phyloP scores from a whole-genome alignment of 139 green algal species.

The Chlamydomonas schloesseri region DNA sequence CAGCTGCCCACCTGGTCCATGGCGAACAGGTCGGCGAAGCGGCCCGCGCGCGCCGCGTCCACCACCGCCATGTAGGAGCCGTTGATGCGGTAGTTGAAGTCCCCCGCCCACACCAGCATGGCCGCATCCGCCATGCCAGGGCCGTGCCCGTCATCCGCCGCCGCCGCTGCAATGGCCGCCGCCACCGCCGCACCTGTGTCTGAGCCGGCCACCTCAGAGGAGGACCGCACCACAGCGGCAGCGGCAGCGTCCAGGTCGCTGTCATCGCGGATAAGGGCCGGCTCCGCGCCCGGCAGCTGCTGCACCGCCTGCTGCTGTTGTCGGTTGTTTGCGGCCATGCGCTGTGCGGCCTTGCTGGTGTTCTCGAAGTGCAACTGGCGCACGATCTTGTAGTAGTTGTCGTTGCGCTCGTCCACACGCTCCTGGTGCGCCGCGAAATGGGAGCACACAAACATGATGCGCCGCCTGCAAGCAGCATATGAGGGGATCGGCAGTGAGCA shows the following conservation, averaged over 20 bases:
- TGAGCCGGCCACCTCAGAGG: too few species aligned
- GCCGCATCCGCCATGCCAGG: constrained; percentile 70
- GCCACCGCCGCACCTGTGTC: neutral
- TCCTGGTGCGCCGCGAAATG: constrained; percentile 96
- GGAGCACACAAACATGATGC: constrained; percentile 80
- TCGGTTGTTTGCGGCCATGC: too few species aligned
- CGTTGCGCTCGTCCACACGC: constrained; percentile 85
- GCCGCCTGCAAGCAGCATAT: constrained; percentile 25
- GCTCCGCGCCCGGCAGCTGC: neutral
- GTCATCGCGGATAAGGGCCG: neutral
- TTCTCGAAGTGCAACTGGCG: constrained; percentile 81
- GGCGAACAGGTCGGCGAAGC: neutral
- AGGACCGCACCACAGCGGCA: too few species aligned
- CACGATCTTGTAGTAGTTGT: constrained; percentile 87
- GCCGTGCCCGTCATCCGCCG: constrained; percentile 42
- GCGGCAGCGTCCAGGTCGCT: neutral
- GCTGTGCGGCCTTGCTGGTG: constrained; percentile 28
- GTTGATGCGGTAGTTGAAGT: constrained; percentile 91
- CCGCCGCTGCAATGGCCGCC: neutral
- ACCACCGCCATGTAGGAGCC: constrained; percentile 38
- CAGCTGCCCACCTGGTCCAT: constrained; percentile 15
- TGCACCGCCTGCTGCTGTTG: constrained; percentile 8
- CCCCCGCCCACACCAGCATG: constrained; percentile 88
- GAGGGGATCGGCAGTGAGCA: neutral
- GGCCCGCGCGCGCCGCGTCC: neutral